Base-by-base conservation (phyloP, 2,329 filamentous ascomycete genomes). In the Lachnellula suecica region DNA sequence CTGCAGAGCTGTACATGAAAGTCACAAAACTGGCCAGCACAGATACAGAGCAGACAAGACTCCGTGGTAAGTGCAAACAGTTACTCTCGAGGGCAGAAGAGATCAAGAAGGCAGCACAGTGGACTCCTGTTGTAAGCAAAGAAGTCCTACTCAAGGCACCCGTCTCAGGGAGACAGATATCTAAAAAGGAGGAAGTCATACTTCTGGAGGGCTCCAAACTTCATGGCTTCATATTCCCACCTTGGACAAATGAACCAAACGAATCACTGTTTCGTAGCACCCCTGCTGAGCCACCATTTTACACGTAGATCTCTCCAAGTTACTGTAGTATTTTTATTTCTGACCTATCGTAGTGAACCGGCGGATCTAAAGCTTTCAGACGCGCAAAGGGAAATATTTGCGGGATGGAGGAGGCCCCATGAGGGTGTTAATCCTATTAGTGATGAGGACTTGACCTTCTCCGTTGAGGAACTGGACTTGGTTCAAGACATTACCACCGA, bases 401-500 rank as follows among this genome's bases (percentile, higher is more conserved):
- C 82, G 46, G 87, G 84, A 37, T 99, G 94, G 94, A 87, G 85
- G 68, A 83, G 91, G 31, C 89, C 92, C 1, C 64, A 68, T 15
- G 85, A 96, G 51, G 77, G 91, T 20, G 72, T 88, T n/a, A 52
- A 61, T 22, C 48, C 46, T 20, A 31, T 47, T 40, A 66, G 66
- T 3, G 78, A 65, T 20, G 62, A 68, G 13, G 51, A 76, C 13
- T 72, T 81, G 10, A 89, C 89, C 83, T 70, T 73, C 43, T 74
- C 79, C 15, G 71, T 72, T 6, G 72, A 77, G 8, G 78, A 81
- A 13, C 84, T 89, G 56, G 93, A 99, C 70, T 79, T 99, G 7
- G 91, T 97, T 2, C 94, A 99, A 70, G 94, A 99, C 70, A 85
- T 96, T 53, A 92, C 93, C 4, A 95, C 93, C 1, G 94, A 99